A percentile compares a stretch with the other conserved stretches of the same genome.
These are phyloP conservation scores for Smittium culicis DNA, from an alignment of 371 early-diverging fungal species.

Conservation along the genomic window DNA sequence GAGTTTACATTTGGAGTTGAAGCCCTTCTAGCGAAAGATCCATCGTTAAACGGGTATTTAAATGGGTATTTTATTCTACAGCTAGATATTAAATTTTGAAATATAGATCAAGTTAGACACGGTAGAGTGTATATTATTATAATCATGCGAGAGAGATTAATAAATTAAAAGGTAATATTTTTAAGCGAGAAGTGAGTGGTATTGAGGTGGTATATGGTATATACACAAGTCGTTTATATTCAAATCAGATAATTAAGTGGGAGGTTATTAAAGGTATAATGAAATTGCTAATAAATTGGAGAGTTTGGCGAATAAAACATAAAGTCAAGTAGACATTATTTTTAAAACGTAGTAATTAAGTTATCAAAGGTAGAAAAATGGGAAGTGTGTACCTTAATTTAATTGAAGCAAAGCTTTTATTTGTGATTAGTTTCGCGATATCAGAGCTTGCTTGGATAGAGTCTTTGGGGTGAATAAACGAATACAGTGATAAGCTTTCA, in stretches of 20 bases:
- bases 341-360: no score
- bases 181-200: no score
- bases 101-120: no score
- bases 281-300: no score
- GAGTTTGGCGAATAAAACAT: no score
- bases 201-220: no score
- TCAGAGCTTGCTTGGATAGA: not conserved
- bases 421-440: not conserved
- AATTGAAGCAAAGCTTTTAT: not conserved
- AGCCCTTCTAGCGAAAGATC: not conserved
- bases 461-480: not conserved
- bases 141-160: no score
- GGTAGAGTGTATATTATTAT: no score
- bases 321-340: no score
- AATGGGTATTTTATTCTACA: not conserved
- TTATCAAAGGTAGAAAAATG: not conserved
- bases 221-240: no score
- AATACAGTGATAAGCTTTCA: not conserved
- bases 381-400: conserved; percentile 1
- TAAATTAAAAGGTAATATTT: no score
- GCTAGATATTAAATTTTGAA: no score
- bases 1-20: not conserved
- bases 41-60: not conserved
- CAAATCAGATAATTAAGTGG: not conserved
- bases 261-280: not conserved